These are phyloP conservation scores for Stentor roeselii DNA, from an alignment of 73 alveolate species.

Conservation along the genomic window DNA sequence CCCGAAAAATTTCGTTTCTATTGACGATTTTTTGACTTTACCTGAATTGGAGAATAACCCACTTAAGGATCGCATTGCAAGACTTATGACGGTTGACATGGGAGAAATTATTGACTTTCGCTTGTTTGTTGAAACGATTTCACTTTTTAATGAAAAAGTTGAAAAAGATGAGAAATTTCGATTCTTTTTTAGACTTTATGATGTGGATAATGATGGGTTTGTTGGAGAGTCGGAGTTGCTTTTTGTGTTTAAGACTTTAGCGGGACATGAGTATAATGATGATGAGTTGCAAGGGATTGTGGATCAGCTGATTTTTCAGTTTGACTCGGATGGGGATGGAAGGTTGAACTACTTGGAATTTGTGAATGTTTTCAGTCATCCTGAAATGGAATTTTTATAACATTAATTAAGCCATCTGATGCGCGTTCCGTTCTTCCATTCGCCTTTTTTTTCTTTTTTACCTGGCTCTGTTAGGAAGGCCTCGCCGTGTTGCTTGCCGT, in stretches of 20 bases:
- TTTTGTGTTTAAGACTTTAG: constrained; percentile 54
- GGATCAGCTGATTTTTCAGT: constrained; percentile 62
- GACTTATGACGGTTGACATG: constrained; percentile 49
- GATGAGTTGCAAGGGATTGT: constrained; percentile 63
- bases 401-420: not conserved
- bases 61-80: constrained; percentile 65
- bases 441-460: constrained; percentile 9
- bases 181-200: constrained; percentile 69
- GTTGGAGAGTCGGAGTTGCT: constrained; percentile 66
- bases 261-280: constrained; percentile 52
- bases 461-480: not conserved
- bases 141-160: constrained; percentile 57
- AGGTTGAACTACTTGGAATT: constrained; percentile 45
- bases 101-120: constrained; percentile 65
- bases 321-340: constrained; percentile 54
- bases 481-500: constrained; percentile 17
- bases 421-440: constrained; percentile 1
- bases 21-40: constrained; percentile 60
- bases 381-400: too few species aligned
- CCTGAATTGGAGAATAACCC: constrained; percentile 85
- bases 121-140: constrained; percentile 64
- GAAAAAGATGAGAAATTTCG: constrained; percentile 52
- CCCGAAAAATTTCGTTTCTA: constrained; percentile 69
- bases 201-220: constrained; percentile 78
- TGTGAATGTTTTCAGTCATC: constrained; percentile 3